Conservation (phyloP, 2,329 filamentous ascomycete species). For the Ilyonectria sp. region DNA sequence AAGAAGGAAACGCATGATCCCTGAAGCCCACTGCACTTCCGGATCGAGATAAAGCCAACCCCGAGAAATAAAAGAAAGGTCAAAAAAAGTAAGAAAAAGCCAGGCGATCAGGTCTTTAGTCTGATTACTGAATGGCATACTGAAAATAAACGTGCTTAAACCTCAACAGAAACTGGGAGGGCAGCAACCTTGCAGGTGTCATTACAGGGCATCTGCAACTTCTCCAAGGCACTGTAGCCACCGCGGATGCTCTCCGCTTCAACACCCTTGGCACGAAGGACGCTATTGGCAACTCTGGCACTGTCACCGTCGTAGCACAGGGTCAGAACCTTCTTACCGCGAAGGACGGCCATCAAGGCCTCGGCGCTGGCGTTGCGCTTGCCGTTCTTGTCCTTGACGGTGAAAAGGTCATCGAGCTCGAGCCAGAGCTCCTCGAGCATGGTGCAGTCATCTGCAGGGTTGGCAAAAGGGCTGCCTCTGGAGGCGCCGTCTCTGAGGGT, state of each 20-base stretch:
- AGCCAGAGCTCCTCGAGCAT: constrained; percentile 65
- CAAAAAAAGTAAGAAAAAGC: not conserved
- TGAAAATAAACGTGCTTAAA: constrained; percentile 25
- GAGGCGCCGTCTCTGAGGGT: constrained; percentile 49
- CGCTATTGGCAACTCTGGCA: constrained; percentile 67
- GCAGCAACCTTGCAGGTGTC: constrained; percentile 43
- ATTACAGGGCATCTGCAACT: constrained; percentile 47
- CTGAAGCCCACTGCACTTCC: constrained; percentile 48
- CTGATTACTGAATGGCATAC: not conserved
- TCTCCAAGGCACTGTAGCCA: constrained; percentile 52
- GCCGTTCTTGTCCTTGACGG: constrained; percentile 47
- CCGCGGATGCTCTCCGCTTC: constrained; percentile 63
- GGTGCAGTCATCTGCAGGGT: constrained; percentile 62
- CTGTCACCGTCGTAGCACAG: constrained; percentile 70
- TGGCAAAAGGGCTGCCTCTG: constrained; percentile 52
- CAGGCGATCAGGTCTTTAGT: not conserved
- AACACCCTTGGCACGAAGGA: constrained; percentile 65
- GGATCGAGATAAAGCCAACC: constrained; percentile 18
- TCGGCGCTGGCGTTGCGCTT: constrained; percentile 48
- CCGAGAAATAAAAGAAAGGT: not conserved
- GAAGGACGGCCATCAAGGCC: constrained; percentile 49
- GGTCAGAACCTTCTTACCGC: constrained; percentile 59
- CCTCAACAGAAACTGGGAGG: constrained; percentile 44
- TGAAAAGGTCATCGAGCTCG: constrained; percentile 63
- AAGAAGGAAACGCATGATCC: constrained; percentile 24